Evolutionary conservation across 306 rosid genomes (phyloP).

Genomic region (Parietaria judaica): DNA sequence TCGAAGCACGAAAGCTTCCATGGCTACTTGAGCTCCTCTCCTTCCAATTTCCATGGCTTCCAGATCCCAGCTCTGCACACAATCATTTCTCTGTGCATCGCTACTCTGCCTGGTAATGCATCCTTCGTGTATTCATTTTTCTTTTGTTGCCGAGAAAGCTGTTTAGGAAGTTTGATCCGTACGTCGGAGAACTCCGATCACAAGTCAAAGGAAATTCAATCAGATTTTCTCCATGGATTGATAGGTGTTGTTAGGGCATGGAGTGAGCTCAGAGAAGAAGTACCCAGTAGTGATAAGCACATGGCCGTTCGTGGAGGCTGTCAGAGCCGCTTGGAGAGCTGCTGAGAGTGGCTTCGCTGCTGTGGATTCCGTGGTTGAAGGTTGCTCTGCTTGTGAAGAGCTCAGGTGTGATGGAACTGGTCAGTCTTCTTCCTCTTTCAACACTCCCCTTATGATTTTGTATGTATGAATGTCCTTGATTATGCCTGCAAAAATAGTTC

Average conservation of each 20-base stretch:
- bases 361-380: slow-evolving; percentile 80
- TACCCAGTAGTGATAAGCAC: slow-evolving; percentile 85
- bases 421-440: slow-evolving; percentile 7
- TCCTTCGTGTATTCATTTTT: too few species aligned
- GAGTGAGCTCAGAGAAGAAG: slow-evolving; percentile 23
- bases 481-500: background rate
- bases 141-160: too few species aligned
- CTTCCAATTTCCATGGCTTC: slow-evolving; percentile 13
- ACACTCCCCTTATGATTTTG: background rate
- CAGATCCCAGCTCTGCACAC: background rate
- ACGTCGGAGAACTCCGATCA: background rate
- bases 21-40: too few species aligned
- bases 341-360: slow-evolving; percentile 69
- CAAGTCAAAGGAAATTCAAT: too few species aligned
- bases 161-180: too few species aligned
- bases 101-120: slow-evolving; percentile 17
- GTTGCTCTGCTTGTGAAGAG: slow-evolving; percentile 84
- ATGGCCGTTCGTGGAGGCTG: slow-evolving; percentile 94
- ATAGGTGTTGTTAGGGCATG: slow-evolving; percentile 42
- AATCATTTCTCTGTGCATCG: background rate
- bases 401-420: slow-evolving; percentile 97
- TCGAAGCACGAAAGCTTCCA: too few species aligned
- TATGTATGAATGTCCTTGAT: slow-evolving; percentile 8
- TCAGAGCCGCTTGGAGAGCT: slow-evolving; percentile 70
- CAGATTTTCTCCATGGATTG: background rate